These are phyloP conservation scores for Myxozyma sirexii DNA, from an alignment of 805 yeast species.

Conservation along the genomic window DNA sequence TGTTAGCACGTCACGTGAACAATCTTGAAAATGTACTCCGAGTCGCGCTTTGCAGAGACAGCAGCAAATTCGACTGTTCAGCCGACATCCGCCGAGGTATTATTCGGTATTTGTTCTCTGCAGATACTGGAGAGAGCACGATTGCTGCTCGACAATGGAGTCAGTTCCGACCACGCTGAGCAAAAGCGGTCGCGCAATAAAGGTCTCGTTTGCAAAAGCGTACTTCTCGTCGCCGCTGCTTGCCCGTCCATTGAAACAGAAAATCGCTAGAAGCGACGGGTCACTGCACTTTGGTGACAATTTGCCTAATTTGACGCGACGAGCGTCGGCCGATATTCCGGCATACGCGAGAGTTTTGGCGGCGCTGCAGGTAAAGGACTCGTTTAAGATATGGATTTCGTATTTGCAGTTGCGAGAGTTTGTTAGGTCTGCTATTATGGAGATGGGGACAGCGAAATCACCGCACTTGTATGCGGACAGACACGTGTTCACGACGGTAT, in stretches of 20 bases:
- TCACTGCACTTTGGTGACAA: slow-evolving; percentile 1
- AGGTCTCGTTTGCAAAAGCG: neutral
- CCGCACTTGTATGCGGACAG: slow-evolving; percentile 11
- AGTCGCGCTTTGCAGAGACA: neutral
- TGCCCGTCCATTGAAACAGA: neutral
- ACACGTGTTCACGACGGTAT: slow-evolving; percentile 10
- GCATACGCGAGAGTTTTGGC: slow-evolving; percentile 7
- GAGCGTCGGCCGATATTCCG: slow-evolving; percentile 10
- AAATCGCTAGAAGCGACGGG: neutral
- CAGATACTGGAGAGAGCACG: neutral
- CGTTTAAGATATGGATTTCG: slow-evolving; percentile 17
- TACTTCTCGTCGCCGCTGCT: slow-evolving; percentile 6
- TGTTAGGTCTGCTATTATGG: neutral
- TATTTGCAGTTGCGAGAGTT: slow-evolving; percentile 15
- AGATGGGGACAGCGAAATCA: neutral
- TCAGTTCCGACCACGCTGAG: neutral
- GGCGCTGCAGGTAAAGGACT: slow-evolving; percentile 13
- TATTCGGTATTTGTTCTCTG: neutral
- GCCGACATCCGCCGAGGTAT: neutral
- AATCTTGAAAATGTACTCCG: neutral
- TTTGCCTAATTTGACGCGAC: neutral
- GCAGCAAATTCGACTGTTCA: neutral
- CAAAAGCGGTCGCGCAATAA: neutral
- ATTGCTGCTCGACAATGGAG: neutral
- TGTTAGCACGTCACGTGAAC: too few species aligned